Conservation (phyloP, 352 stramenopile genomes). For the Globisporangium uncinulatum region DNA sequence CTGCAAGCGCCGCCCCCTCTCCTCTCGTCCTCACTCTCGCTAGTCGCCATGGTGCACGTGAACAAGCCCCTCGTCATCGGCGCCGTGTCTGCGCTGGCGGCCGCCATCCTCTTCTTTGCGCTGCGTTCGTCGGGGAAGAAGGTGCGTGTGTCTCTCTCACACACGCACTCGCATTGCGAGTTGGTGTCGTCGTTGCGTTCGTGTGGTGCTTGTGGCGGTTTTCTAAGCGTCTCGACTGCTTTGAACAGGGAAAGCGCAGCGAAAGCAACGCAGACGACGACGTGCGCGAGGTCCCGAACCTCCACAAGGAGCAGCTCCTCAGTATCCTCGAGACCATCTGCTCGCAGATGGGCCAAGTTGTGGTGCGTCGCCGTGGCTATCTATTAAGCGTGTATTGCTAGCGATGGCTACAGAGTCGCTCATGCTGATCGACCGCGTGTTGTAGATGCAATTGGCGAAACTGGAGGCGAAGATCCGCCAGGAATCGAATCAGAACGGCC, state of each 20-base stretch:
- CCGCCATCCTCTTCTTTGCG: conserved; percentile 49
- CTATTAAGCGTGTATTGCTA: too few species aligned
- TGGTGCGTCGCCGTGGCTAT: conserved; percentile 38
- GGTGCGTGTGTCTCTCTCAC: conserved; percentile 12
- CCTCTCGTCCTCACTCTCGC: background rate
- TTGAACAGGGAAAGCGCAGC: conserved; percentile 41
- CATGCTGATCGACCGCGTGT: background rate
- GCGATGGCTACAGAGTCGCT: too few species aligned
- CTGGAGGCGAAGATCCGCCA: conserved; percentile 86
- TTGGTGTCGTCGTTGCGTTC: too few species aligned
- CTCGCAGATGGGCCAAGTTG: conserved; percentile 85
- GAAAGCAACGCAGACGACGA: conserved; percentile 43
- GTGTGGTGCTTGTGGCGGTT: too few species aligned
- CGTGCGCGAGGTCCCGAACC: conserved; percentile 72
- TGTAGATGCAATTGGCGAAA: conserved; percentile 83
- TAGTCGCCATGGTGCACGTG: conserved; percentile 58
- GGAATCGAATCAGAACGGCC: conserved; percentile 81
- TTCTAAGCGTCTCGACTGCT: too few species aligned
- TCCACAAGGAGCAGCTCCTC: conserved; percentile 85
- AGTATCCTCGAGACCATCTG: conserved; percentile 86
- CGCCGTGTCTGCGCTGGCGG: conserved; percentile 55
- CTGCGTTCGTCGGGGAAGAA: conserved; percentile 32
- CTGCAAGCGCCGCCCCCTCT: background rate
- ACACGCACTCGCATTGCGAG: background rate
- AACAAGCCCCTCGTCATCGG: conserved; percentile 78